Base-by-base conservation (phyloP, 192 early-diverging fungal genomes). In the Lobosporangium transversale region DNA sequence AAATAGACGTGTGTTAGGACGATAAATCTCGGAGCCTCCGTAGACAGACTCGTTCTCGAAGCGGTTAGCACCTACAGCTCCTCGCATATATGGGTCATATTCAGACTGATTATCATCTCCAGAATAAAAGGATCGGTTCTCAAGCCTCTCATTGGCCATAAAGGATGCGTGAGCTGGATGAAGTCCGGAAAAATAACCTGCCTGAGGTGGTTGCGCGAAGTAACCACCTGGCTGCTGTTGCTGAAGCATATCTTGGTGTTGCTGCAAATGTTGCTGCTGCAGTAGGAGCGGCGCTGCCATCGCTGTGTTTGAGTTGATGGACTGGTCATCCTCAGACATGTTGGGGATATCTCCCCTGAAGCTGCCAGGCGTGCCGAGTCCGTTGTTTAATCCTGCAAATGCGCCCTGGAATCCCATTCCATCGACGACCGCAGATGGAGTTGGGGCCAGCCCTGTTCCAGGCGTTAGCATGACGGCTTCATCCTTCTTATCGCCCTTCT, bases 61-160 rank as follows among this genome's bases (percentile, higher is more conserved):
- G 9, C 73, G 63, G 53, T 62, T 67, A 18, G 36, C 43, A 43
- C 65, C 67, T 30, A 60, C 14, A 14, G 23, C 7, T 43, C 67
- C 80, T 20, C 86, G 85, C 66, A 84, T 83, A 62, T 86, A 88
- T 27, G 66, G 82, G 47, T 90, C 89, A 45, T 90, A 87, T 51
- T 90, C 89, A 18, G 89, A 90, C 35, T 83, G 83, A n/a, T 78
- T 80, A 45, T 90, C 89, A 50, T 80, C 86, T 12, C 76, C 76
- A 36, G 81, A 82, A 49, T 68, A 62, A 35, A 73, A 79, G 4
- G 81, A 82, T 14, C 71, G 70, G 35, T 79, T 70, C 47, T 82
- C 81, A 2, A 75, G 68, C 21, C 64, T 60, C 50, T 74, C 67
- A 40, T 79, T 78, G 37, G 42, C 65, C 64, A 68, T 62, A 37